Percentiles rank a stretch among this genome's conserved stretches.
phyloP scores from a whole-genome alignment of 2,329 filamentous ascomycete genomes.

The Bipolaris cookei region DNA sequence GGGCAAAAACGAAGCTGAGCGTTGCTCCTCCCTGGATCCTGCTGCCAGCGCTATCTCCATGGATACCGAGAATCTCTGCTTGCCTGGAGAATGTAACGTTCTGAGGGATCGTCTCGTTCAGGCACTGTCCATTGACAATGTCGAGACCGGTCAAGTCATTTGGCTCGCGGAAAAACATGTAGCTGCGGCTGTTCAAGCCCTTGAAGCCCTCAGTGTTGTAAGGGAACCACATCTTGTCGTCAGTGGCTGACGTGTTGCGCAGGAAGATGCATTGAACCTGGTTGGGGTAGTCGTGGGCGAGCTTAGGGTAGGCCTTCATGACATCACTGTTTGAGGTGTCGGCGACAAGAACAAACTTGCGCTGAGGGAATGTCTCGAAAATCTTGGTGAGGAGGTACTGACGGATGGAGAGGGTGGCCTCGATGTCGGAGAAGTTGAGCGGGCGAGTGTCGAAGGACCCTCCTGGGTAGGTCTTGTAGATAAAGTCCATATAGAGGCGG shows the following conservation, averaged over 20 bases:
- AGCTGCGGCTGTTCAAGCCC: conserved; percentile 67
- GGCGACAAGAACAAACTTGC: conserved; percentile 77
- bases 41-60: conserved; percentile 34
- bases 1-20: conserved; percentile 43
- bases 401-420: conserved; percentile 74
- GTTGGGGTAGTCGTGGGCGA: conserved; percentile 70
- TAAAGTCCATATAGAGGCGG: conserved; percentile 78
- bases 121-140: conserved; percentile 70
- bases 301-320: conserved; percentile 67
- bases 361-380: conserved; percentile 75
- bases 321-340: conserved; percentile 80
- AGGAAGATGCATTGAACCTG: conserved; percentile 81
- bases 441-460: conserved; percentile 77
- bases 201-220: conserved; percentile 78
- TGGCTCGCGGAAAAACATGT: conserved; percentile 80
- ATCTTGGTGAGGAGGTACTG: conserved; percentile 72
- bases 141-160: conserved; percentile 72
- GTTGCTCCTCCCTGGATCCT: conserved; percentile 37
- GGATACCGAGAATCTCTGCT: conserved; percentile 46
- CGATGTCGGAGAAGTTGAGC: conserved; percentile 78
- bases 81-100: conserved; percentile 69
- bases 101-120: conserved; percentile 68
- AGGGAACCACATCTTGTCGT: conserved; percentile 70
- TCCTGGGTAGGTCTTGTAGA: conserved; percentile 77
- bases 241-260: conserved; percentile 75